Evolutionary conservation across 805 yeast species (phyloP), one percentile per base, ranked within the genome.

Genomic region (Naumovozyma castellii): DNA sequence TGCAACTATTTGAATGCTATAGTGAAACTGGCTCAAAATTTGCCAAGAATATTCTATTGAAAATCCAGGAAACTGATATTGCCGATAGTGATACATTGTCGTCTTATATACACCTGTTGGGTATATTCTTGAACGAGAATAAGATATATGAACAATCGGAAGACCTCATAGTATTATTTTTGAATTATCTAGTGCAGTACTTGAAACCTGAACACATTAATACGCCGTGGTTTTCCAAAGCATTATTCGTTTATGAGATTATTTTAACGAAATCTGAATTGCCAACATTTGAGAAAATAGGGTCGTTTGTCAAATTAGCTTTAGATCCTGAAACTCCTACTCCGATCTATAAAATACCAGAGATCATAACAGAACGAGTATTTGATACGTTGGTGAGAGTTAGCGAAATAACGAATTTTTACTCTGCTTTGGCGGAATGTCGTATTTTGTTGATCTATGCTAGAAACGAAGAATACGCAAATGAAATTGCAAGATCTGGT

Each of bases 211-310:
- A 66, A 30, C 52, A 56, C 42, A 61, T 60, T 2, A 68, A 72
- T 43, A 52, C 65, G 19, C 65, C 68, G 13, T 84, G 84, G 80
- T 75, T 76, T 49, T 72, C 80, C 0, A 67, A 72, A 41, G 75
- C 77, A 0, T 54, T 85, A 28, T 57, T 68, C 18, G 68, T 78
- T 3, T 65, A 76, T 35, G 84, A 78, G 40, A 73, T 71, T 28
- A 58, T 78, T 3, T 50, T 83, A 33, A 65, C 78, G 1, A 71
- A 67, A 32, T 64, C 75, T 2, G 68, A 67, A 27, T 61, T 76
- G 3, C 85, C 86, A 0, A 50, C 49, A 1, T 56, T 67, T 5
- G 73, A 69, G 42, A 46, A 54, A 14, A 39, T 68, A 14, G 44
- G 53, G 1, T 45, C 48, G 4, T 55, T 56, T 15, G 41, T 56